Evolutionary conservation across 345 rosid species (phyloP).

Genomic region (Durio zibethinus): DNA sequence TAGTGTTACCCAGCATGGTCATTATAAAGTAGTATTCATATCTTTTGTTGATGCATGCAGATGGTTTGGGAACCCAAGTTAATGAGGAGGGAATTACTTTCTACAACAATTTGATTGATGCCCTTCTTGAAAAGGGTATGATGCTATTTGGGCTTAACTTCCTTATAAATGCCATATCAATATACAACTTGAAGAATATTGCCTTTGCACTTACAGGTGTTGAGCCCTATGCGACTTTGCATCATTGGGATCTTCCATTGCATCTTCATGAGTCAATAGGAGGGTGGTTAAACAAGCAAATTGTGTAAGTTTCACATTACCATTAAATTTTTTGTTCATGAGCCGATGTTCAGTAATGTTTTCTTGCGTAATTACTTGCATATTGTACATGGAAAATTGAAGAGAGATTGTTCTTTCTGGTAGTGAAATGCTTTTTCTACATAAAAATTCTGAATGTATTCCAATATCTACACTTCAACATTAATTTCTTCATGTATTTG

Average conservation of each 20-base stretch:
- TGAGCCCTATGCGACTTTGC: slow-evolving; percentile 64
- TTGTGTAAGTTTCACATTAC: slow-evolving; percentile 53
- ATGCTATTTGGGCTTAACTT: neutral
- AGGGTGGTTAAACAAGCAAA: slow-evolving; percentile 70
- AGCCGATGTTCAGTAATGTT: neutral
- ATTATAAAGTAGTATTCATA: neutral
- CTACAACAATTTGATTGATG: slow-evolving; percentile 58
- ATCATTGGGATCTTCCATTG: slow-evolving; percentile 92
- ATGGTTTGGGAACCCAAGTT: slow-evolving; percentile 65
- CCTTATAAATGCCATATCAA: slow-evolving; percentile 6
- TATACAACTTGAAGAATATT: slow-evolving; percentile 5
- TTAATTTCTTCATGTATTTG: too few species aligned
- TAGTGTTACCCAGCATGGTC: neutral
- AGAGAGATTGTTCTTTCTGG: too few species aligned
- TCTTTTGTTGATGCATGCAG: slow-evolving; percentile 27
- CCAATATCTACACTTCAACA: too few species aligned
- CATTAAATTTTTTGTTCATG: neutral
- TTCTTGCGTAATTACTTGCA: neutral
- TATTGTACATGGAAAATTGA: too few species aligned
- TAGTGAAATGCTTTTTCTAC: too few species aligned
- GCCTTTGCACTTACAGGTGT: slow-evolving; percentile 44
- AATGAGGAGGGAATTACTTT: slow-evolving; percentile 59
- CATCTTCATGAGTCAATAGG: slow-evolving; percentile 73
- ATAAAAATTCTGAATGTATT: too few species aligned
- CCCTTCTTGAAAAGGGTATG: slow-evolving; percentile 66